Conservation (phyloP, 495 filamentous ascomycete genomes). For the Rostrohypoxylon terebratum region DNA sequence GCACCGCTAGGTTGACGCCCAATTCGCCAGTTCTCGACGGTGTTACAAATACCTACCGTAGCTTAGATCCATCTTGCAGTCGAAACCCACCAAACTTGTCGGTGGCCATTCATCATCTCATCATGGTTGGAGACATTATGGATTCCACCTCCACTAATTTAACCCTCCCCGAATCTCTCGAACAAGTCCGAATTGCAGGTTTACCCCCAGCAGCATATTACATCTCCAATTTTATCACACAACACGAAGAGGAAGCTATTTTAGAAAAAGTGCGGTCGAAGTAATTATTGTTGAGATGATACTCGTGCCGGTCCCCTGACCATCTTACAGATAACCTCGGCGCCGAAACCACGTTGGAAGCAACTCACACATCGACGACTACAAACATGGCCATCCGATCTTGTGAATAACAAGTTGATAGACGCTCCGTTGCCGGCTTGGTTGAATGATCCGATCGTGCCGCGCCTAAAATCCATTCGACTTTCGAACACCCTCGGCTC, state of each 20-base stretch:
- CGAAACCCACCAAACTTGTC: slow-evolving; percentile 25
- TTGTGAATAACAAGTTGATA: slow-evolving; percentile 79
- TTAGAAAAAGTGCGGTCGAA: slow-evolving; percentile 70
- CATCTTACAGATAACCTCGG: slow-evolving; percentile 60
- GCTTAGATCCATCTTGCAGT: slow-evolving; percentile 30
- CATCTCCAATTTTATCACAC: slow-evolving; percentile 85
- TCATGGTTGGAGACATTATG: slow-evolving; percentile 24
- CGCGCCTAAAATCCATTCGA: slow-evolving; percentile 70
- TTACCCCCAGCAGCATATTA: slow-evolving; percentile 82
- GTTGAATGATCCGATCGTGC: slow-evolving; percentile 76
- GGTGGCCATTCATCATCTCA: slow-evolving; percentile 27
- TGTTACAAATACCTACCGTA: slow-evolving; percentile 18
- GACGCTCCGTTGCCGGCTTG: slow-evolving; percentile 79
- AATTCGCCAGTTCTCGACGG: slow-evolving; percentile 25
- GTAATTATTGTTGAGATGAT: neutral
- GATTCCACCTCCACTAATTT: slow-evolving; percentile 18
- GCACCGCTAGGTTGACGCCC: slow-evolving; percentile 17
- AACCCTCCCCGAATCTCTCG: slow-evolving; percentile 57
- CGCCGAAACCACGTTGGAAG: slow-evolving; percentile 85
- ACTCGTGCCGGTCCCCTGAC: slow-evolving; percentile 15
- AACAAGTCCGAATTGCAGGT: slow-evolving; percentile 64
- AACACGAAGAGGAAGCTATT: slow-evolving; percentile 77
- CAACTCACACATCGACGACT: slow-evolving; percentile 85
- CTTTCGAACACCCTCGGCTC: slow-evolving; percentile 44
- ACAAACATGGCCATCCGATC: slow-evolving; percentile 87